Conservation (phyloP, 768 basidiomycete species). For the Sarcodon sp. region DNA sequence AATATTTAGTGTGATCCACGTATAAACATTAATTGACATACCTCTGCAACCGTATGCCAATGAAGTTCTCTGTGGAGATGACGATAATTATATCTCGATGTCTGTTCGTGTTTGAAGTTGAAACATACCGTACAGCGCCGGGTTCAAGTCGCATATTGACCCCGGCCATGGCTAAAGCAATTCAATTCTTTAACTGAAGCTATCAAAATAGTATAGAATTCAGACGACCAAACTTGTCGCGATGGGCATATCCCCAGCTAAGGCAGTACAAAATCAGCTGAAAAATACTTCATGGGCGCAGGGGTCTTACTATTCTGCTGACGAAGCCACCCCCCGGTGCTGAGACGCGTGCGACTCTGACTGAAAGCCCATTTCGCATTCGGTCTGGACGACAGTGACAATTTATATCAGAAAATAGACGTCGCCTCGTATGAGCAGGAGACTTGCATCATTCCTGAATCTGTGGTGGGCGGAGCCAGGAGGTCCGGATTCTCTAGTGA, state of each 20-base stretch:
- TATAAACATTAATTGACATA: neutral
- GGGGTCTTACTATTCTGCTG: slow-evolving; percentile 32
- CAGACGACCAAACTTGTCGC: slow-evolving; percentile 26
- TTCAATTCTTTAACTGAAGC: neutral
- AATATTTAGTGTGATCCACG: neutral
- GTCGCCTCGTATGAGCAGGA: neutral
- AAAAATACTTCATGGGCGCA: neutral
- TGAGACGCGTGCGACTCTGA: slow-evolving; percentile 42
- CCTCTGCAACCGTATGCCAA: slow-evolving; percentile 20
- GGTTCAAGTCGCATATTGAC: slow-evolving; percentile 20
- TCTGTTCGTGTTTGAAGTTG: too few species aligned
- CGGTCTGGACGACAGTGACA: slow-evolving; percentile 11
- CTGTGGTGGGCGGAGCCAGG: slow-evolving; percentile 31
- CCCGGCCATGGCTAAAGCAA: slow-evolving; percentile 13
- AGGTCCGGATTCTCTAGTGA: slow-evolving; percentile 30
- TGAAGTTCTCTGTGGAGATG: slow-evolving; percentile 17
- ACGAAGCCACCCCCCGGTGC: slow-evolving; percentile 47
- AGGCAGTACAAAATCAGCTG: neutral
- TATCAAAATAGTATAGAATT: neutral
- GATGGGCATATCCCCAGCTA: slow-evolving; percentile 35
- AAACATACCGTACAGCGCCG: slow-evolving; percentile 15
- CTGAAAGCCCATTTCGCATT: slow-evolving; percentile 48
- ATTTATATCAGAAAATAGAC: too few species aligned
- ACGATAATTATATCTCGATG: neutral
- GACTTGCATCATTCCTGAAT: slow-evolving; percentile 28